Conservation (phyloP, 2,329 filamentous ascomycete genomes). For the Pestalotiopsis sp. region DNA sequence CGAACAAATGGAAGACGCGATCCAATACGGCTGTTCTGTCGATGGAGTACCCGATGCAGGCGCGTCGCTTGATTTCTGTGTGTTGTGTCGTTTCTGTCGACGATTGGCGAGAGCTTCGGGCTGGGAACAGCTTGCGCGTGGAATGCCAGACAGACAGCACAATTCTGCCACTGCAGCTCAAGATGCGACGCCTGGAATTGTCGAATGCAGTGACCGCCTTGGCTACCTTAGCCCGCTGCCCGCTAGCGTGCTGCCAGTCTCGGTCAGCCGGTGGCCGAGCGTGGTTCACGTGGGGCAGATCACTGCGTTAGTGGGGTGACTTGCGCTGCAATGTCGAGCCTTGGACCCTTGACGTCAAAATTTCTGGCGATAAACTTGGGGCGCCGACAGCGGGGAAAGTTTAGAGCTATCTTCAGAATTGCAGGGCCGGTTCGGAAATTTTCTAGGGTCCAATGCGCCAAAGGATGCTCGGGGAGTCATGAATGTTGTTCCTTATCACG, state of each 20-base stretch:
- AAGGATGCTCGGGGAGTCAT: not conserved
- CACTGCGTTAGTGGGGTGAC: not conserved
- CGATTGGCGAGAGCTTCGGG: no score
- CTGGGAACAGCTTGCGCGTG: no score
- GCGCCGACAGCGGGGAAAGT: conserved; percentile 5
- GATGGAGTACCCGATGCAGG: no score
- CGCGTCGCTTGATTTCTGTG: no score
- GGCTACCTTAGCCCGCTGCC: not conserved
- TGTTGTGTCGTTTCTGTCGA: no score
- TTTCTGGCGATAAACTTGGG: not conserved
- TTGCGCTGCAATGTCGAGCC: not conserved
- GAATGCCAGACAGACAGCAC: no score
- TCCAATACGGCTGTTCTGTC: no score
- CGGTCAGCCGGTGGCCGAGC: not conserved
- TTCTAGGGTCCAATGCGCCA: not conserved
- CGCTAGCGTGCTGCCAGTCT: not conserved
- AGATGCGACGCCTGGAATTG: no score
- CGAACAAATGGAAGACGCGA: no score
- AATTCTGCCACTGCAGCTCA: no score
- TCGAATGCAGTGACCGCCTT: not conserved
- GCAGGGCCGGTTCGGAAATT: conserved; percentile 4
- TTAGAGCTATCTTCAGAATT: not conserved
- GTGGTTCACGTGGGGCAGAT: not conserved
- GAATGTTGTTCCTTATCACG: not conserved
- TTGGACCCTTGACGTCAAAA: conserved; percentile 10